phyloP scores from a whole-genome alignment of 257 asterid species.

The Solanum chaucha region DNA sequence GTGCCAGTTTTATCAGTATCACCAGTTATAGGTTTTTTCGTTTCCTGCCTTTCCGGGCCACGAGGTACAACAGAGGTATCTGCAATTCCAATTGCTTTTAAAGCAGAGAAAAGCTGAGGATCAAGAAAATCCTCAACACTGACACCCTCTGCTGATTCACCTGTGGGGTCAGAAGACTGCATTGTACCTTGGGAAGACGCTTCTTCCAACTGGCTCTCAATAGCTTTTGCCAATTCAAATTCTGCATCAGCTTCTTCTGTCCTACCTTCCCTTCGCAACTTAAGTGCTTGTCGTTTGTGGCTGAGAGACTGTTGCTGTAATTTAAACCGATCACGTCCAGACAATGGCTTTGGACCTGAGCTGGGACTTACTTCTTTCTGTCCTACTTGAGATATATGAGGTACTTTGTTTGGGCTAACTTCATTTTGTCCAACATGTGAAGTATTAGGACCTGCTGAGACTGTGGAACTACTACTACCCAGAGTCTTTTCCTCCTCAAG shows the following conservation, averaged over 20 bases:
- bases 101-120: conserved; percentile 79
- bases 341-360: conserved; percentile 47
- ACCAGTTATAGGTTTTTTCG: conserved; percentile 1
- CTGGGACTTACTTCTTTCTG: conserved; percentile 43
- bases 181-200: conserved; percentile 23
- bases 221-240: conserved; percentile 62
- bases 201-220: conserved; percentile 67
- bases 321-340: conserved; percentile 71
- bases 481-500: conserved; percentile 30
- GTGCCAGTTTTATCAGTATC: conserved; percentile 6
- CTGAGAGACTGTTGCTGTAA: conserved; percentile 75
- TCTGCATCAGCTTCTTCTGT: conserved; percentile 77
- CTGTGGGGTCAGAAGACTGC: conserved; percentile 6
- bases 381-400: conserved; percentile 21
- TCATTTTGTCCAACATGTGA: conserved; percentile 35
- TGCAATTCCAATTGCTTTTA: conserved; percentile 64
- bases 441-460: conserved; percentile 23
- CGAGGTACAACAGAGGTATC: conserved; percentile 17
- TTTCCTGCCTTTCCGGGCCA: conserved; percentile 19
- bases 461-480: conserved; percentile 12
- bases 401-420: conserved; percentile 23
- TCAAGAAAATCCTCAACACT: conserved; percentile 76
- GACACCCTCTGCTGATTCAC: conserved; percentile 32
- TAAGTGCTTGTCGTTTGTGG: conserved; percentile 76
- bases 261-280: conserved; percentile 81